Base-by-base conservation (phyloP, 371 early-diverging fungal species). In the Apophysomyces elegans region DNA sequence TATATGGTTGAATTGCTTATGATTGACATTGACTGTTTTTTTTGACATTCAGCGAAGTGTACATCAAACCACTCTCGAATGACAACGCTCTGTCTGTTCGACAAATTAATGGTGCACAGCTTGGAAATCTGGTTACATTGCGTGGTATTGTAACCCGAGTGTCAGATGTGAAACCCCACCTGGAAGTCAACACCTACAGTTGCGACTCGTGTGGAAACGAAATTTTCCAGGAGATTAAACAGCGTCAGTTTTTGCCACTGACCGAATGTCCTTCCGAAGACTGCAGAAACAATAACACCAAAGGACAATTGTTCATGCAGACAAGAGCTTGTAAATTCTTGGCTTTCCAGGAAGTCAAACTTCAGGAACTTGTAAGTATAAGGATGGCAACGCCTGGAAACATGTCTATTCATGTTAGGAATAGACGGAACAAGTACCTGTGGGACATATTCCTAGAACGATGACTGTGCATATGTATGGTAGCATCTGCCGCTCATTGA, bases 201-300 rank as follows among this genome's bases (percentile, higher is more conserved):
- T 99, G 99, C 84, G 99, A 99, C 70, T 84, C 89, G 41, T 99
- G 99, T 82, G 99, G 99, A 13, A 83, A 88, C 77, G 99, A 99
- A 83, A 92, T 96, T 58, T 99, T 98, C 81, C 98, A 99, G 84
- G 96, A 97, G 76, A 93, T 99, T 63, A 92, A 87, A 41, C 77
- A 85, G 47, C 86, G 88, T 61, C 89, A 90, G 62, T 96, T 93
- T 77, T 91, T 89, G 57, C 95, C 98, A 4, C 72, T 98, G 38
- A 86, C 88, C n/a, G 94, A 96, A 68, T 99, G 99, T 81, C 85
- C 83, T 38, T 92, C 95, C 32, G 87, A 86, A 59, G 87, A 86
- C 60, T 99, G 99, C 83, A 89, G 88, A 61, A 87, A 78, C 37
- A 96, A 96, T 75, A 87, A 88, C 39, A 77, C 90, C 18, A 93